phyloP scores from a whole-genome alignment of 2,329 filamentous ascomycete genomes.

The Ophiostoma novo-ulmi region DNA sequence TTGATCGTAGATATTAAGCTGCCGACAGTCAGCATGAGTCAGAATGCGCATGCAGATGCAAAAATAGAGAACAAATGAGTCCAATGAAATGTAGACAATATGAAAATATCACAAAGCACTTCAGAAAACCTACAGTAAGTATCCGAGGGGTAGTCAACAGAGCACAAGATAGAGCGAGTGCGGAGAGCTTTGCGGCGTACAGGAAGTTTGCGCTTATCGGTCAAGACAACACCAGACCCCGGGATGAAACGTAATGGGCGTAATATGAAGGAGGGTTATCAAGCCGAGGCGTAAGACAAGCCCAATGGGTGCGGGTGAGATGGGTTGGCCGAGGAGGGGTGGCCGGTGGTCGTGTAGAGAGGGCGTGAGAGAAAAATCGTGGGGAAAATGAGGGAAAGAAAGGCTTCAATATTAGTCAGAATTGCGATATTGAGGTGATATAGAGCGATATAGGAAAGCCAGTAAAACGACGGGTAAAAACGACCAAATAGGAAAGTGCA shows the following conservation, averaged over 20 bases:
- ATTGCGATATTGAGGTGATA: background rate
- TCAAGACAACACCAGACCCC: background rate
- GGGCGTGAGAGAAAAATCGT: background rate
- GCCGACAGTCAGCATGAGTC: background rate
- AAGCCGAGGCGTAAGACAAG: background rate
- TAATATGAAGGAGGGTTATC: slow-evolving; percentile 3
- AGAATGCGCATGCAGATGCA: background rate
- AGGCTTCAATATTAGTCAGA: background rate
- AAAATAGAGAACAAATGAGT: background rate
- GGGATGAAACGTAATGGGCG: slow-evolving; percentile 3
- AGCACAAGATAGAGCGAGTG: background rate
- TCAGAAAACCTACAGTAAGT: background rate
- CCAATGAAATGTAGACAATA: background rate
- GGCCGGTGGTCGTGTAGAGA: background rate
- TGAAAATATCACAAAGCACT: background rate
- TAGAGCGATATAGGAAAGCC: background rate
- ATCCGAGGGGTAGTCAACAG: background rate
- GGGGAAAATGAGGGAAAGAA: background rate
- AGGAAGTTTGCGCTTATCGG: background rate
- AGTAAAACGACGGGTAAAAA: background rate
- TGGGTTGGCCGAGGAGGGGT: background rate
- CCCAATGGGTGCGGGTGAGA: background rate
- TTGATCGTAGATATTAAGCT: background rate
- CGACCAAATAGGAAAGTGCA: slow-evolving; percentile 5
- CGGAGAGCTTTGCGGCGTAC: too few species aligned